Evolutionary conservation across 495 filamentous ascomycete genomes (phyloP), one percentile per base, ranked within the genome.

Genomic region (Podospora australis): DNA sequence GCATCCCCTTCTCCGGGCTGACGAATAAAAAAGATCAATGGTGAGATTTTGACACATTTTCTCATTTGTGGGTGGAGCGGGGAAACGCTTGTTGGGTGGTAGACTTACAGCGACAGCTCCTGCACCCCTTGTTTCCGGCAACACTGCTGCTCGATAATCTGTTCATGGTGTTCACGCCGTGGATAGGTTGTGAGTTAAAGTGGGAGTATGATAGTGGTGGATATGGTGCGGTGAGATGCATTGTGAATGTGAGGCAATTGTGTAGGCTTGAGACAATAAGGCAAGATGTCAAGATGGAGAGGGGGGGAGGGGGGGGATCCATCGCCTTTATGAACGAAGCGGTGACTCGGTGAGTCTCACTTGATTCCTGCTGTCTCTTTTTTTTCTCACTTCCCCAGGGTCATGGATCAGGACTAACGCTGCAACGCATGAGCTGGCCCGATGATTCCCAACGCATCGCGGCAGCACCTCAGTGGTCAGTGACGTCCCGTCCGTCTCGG

Each of bases 361-460:
- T 36, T 36, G 13, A 36, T 36, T 4, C 13, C 13, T 16, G 17
- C 17, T 5, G 34, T 36, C 11, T 7, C 13, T 36, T 36, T 36
- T 8, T 36, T 8, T 36, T 36, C 5, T 36, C 34, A n/a, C 17
- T 10, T 10, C 11, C 34, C 13, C 17, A 10, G n/a, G 7, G 22
- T 43, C 23, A 24, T 28, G 13, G 21, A 43, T 23, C 20, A 14
- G 23, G 40, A 16, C 24, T 16, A 43, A 43, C n/a, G n/a, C n/a
- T n/a, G n/a, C n/a, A n/a, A n/a, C 13, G 40, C 40, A 28, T 24
- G 40, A 26, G 22, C 7, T 41, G 40, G 40, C 10, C 40, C 14
- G 40, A 26, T 43, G 40, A 43, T 43, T 43, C 40, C 40, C 40
- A 43, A 43, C 13, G 23, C 40, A 26, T 43, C 40, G 40, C 40